Evolutionary conservation across 2,329 filamentous ascomycete genomes (phyloP), one percentile per base, ranked within the genome.

Genomic region (Sclerotinia glacialis): DNA sequence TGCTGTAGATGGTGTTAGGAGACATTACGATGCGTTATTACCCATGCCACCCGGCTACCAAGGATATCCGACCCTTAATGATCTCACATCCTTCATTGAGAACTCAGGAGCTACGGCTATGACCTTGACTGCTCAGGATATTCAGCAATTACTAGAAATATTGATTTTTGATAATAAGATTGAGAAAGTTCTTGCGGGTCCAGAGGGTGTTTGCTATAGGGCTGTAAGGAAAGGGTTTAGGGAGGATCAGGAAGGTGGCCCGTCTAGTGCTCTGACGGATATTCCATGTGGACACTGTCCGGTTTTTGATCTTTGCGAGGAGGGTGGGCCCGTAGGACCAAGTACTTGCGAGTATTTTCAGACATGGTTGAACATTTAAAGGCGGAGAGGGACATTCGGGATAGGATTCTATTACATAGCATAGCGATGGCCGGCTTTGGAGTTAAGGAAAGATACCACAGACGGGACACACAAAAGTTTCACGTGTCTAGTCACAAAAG

Each of bases 281-380:
- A 89, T 90, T 2, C 95, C 95, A 0, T 99, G 95, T 77, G 93
- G 94, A 2, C 84, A 87, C 65, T 99, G 95, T 78, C 95, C 95
- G 0, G 94, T 97, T 2, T 97, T 97, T 76, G 90, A 95, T 67
- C 83, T 98, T 2, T 99, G 95, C 76, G 90, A 92, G 71, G 92
- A 96, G 68, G 93, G 92, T 8, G 94, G 94, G 0, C 92, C 93
- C 0, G 92, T 99, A 28, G 96, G 89, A 74, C 92, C 94, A 0
- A 89, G 87, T 71, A 96, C 90, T 61, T 99, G 95, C 78, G 89
- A 92, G 64, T 99, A 99, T 76, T 97, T 96, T 75, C 85, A 90
- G 70, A 85, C 88, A 63, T 99, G 95, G 95, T 78, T 97, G 55
- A 84, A 80, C 14, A 56, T 47, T 49, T 64, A 63, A 53, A 5